Conservation (phyloP, 2,329 filamentous ascomycete species). For the Colletotrichum lupini region DNA sequence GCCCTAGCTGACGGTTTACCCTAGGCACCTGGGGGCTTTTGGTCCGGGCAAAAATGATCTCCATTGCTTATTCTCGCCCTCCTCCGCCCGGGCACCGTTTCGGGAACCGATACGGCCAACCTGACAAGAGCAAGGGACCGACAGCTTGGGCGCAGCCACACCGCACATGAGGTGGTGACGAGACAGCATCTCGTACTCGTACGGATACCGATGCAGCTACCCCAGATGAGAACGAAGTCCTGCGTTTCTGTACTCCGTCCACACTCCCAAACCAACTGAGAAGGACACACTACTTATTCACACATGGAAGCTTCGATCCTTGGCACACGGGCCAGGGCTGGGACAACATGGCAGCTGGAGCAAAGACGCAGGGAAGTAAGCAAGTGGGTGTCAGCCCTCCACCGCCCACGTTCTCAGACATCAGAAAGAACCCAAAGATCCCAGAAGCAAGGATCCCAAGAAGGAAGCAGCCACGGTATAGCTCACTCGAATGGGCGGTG, state of each 20-base stretch:
- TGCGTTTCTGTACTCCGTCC: too few species aligned
- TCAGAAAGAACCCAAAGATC: background rate
- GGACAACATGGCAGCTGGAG: background rate
- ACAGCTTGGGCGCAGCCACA: background rate
- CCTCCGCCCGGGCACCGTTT: conserved; percentile 16
- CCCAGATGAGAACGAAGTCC: background rate
- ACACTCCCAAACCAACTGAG: background rate
- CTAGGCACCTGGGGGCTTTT: background rate
- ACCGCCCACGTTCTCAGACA: background rate
- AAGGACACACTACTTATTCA: too few species aligned
- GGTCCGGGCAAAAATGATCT: conserved; percentile 11
- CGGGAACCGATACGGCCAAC: background rate
- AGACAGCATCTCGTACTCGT: background rate
- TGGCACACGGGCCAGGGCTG: background rate
- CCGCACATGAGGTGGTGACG: background rate
- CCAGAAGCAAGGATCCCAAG: background rate
- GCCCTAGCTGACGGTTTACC: background rate
- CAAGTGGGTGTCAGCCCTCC: background rate
- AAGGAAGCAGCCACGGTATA: background rate
- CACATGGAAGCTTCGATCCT: background rate
- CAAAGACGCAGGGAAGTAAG: background rate
- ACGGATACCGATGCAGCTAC: background rate
- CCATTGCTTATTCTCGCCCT: conserved; percentile 23
- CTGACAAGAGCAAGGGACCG: background rate
- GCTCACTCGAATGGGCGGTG: background rate